Conservation (phyloP, 345 rosid species). For the Noccaea caerulescens region DNA sequence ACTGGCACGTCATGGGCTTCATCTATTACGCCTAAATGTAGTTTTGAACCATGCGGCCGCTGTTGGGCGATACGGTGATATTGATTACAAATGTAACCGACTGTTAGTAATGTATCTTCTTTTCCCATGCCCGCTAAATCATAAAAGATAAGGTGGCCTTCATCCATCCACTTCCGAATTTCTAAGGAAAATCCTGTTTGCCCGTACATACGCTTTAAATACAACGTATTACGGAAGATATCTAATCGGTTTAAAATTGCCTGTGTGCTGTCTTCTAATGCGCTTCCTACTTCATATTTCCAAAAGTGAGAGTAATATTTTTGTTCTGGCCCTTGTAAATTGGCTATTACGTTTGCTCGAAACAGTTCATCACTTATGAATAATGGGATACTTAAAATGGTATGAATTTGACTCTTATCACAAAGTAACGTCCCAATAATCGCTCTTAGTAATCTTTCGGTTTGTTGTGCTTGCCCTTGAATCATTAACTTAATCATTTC, state of each 20-base stretch:
- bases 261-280: background rate
- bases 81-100: background rate
- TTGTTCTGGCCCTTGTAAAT: background rate
- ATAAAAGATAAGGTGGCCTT: background rate
- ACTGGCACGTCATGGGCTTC: background rate
- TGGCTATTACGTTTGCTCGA: background rate
- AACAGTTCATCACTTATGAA: background rate
- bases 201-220: background rate
- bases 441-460: background rate
- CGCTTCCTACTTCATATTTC: background rate
- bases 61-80: background rate
- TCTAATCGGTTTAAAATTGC: background rate
- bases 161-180: background rate
- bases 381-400: background rate
- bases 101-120: background rate
- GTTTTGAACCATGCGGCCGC: background rate
- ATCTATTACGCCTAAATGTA: background rate
- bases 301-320: background rate
- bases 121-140: background rate
- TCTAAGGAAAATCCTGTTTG: background rate
- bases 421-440: background rate
- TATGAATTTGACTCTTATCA: background rate
- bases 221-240: background rate
- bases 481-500: background rate
- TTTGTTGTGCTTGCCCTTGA: background rate